Base-by-base conservation (phyloP, 2,329 filamentous ascomycete species). In the Alternaria hordeiaustralica region DNA sequence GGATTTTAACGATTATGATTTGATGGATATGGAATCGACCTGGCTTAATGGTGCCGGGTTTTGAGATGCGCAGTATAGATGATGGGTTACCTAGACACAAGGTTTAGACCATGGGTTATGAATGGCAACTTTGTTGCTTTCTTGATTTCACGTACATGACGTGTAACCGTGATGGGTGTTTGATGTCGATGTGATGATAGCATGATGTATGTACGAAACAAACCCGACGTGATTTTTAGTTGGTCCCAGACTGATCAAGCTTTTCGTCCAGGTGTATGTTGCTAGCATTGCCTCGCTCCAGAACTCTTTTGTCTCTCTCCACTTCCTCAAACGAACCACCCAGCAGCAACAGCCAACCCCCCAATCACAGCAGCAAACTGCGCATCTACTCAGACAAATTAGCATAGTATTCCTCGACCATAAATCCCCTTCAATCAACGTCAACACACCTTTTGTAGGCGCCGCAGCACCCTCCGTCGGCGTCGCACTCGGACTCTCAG, bases 61-160 rank as follows among this genome's bases (percentile, higher is more conserved):
- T 41, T 8, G 21, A 20, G 10, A 8, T 15, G 21, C 51, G 25
- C 26, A 36, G 51, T 25, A 55, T 56, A 60, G 58, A 60, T n/a
- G 21, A 55, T 45, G 44, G n/a, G 43, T 21, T 60, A 49, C 21
- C 58, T 56, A 60, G 58, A 56, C 43, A 10, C 28, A 12, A 30
- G 28, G 58, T 49, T 60, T 60, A 56, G 58, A 56, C 26, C 21
- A 49, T 47, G 33, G 43, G 26, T 46, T 15, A 49, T 10, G 18
- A 47, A 26, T 15, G 7, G 20, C 49, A 53, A n/a, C 13, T n/a
- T 6, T 11, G 49, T 25, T 53, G 49, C 13, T 53, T 53, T 36
- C 9, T 9, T 20, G 13, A 25, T 53, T n/a, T 3, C 13, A 15
- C 25, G 5, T 0, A 53, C 9, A 1, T 21, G 30, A 13, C 7